phyloP scores from a whole-genome alignment of 192 early-diverging fungal genomes.

The Umbelopsis ramanniana region DNA sequence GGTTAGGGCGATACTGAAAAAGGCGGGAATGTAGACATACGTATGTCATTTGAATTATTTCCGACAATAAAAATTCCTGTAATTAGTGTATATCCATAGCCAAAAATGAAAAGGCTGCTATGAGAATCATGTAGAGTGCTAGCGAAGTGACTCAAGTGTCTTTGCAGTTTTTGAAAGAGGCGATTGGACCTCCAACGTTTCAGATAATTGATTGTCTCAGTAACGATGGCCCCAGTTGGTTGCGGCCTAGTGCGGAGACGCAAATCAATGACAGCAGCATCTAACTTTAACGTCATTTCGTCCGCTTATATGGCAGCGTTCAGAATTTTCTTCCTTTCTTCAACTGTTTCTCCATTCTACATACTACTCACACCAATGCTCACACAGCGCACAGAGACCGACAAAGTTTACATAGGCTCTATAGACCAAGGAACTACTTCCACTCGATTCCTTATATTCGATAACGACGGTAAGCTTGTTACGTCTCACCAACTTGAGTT shows the following conservation, averaged over 20 bases:
- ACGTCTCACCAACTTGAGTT: constrained; percentile 81
- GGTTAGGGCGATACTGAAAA: constrained; percentile 2
- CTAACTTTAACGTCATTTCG: neutral
- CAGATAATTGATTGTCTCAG: too few relatives aligned
- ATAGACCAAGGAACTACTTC: constrained; percentile 96
- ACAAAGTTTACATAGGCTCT: constrained; percentile 67
- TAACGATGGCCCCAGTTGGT: too few relatives aligned
- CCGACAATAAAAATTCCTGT: neutral
- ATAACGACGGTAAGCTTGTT: constrained; percentile 72
- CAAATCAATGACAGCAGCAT: neutral
- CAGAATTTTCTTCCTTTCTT: neutral
- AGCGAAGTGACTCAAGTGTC: too few relatives aligned
- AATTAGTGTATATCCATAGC: neutral
- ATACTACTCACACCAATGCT: neutral
- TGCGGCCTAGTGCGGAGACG: too few relatives aligned
- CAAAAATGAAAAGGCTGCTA: too few relatives aligned
- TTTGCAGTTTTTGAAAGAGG: too few relatives aligned
- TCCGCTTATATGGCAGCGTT: too few relatives aligned
- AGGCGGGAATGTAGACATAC: neutral
- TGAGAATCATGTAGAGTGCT: too few relatives aligned
- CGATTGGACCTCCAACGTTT: too few relatives aligned
- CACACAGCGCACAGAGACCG: constrained; percentile 15
- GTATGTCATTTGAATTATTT: neutral
- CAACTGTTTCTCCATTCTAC: neutral
- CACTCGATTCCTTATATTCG: constrained; percentile 91